These are phyloP conservation scores for Beauveria sp. DNA, from an alignment of 2,329 filamentous ascomycete genomes.

Conservation along the genomic window DNA sequence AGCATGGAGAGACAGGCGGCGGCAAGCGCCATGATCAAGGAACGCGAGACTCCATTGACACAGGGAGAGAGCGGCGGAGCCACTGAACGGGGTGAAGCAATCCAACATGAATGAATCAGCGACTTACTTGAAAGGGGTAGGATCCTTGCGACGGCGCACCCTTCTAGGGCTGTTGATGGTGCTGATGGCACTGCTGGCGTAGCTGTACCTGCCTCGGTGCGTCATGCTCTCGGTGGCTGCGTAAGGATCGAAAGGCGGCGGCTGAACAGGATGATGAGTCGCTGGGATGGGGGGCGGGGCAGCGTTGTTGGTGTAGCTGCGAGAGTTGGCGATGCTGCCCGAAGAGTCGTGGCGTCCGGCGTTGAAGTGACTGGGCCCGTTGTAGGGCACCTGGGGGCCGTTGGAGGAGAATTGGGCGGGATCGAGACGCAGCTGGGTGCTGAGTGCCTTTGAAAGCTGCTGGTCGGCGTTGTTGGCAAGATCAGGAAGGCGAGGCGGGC, in stretches of 20 bases:
- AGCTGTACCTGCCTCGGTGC: slow-evolving; percentile 91
- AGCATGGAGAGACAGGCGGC: not conserved
- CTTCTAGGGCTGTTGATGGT: slow-evolving; percentile 88
- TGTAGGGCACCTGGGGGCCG: slow-evolving; percentile 36
- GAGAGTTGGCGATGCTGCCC: slow-evolving; percentile 31
- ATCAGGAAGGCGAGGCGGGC: slow-evolving; percentile 41
- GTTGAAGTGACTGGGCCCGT: not conserved
- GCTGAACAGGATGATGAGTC: slow-evolving; percentile 54
- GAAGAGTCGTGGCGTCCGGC: slow-evolving; percentile 21
- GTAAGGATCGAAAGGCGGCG: slow-evolving; percentile 62
- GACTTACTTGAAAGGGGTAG: slow-evolving; percentile 94
- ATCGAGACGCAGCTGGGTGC: slow-evolving; percentile 53
- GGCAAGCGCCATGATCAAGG: too few species aligned
- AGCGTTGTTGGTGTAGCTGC: slow-evolving; percentile 33
- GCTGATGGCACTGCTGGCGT: slow-evolving; percentile 85
- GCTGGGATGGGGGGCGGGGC: slow-evolving; percentile 53
- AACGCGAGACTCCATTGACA: too few species aligned
- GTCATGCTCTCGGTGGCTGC: slow-evolving; percentile 90
- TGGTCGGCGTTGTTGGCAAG: slow-evolving; percentile 36
- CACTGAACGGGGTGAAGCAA: not conserved
- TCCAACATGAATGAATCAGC: not conserved
- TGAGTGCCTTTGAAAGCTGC: slow-evolving; percentile 37
- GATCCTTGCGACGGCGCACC: slow-evolving; percentile 90
- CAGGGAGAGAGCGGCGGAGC: not conserved
- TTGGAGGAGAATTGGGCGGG: slow-evolving; percentile 2